phyloP scores from a whole-genome alignment of 1,284 basidiomycete species.

The Rhodotorula sp. region DNA sequence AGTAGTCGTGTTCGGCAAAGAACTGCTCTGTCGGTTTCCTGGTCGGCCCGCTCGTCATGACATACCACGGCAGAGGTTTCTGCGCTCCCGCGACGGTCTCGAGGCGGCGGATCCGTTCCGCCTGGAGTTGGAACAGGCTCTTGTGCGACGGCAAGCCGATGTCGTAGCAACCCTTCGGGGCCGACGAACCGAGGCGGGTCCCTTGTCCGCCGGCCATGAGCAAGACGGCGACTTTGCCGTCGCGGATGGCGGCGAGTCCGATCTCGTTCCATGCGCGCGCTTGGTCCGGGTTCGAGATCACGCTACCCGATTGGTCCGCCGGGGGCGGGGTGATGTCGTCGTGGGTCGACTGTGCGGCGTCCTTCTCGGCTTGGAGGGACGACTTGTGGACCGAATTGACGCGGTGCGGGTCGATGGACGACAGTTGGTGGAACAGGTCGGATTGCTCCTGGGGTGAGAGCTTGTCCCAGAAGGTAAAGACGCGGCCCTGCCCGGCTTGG shows the following conservation, averaged over 20 bases:
- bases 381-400: constrained; percentile 84
- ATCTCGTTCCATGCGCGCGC: constrained; percentile 66
- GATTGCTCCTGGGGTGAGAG: constrained; percentile 55
- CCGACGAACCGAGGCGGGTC: constrained; percentile 83
- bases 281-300: constrained; percentile 56
- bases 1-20: constrained; percentile 75
- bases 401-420: constrained; percentile 77
- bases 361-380: constrained; percentile 52
- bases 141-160: constrained; percentile 90
- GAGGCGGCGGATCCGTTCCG: constrained; percentile 83
- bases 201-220: constrained; percentile 99
- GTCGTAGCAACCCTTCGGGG: constrained; percentile 97
- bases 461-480: constrained; percentile 40
- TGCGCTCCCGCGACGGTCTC: constrained; percentile 70
- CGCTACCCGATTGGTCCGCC: constrained; percentile 65
- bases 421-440: constrained; percentile 70
- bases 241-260: constrained; percentile 77
- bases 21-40: constrained; percentile 80
- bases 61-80: constrained; percentile 84
- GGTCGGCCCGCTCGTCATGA: constrained; percentile 98
- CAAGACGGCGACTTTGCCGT: constrained; percentile 83
- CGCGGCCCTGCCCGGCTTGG: constrained; percentile 27
- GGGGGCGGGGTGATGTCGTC: constrained; percentile 72
- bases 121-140: constrained; percentile 94
- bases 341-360: constrained; percentile 49